Base-by-base conservation (phyloP, 805 yeast genomes). In the Zygoascus bituminiphila region DNA sequence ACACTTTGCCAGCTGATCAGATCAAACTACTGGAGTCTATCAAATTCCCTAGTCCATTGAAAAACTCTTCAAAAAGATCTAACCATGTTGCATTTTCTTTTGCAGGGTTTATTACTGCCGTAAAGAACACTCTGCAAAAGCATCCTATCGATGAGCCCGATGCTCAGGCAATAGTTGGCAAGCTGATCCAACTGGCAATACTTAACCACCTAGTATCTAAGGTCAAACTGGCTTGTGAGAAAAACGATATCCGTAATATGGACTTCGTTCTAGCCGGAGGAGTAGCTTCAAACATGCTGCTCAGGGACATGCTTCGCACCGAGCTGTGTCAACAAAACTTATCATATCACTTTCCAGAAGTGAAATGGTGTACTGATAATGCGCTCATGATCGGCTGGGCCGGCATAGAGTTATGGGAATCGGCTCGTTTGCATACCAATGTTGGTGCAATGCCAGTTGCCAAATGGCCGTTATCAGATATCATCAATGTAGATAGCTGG, bases 351-450 rank as follows among this genome's bases (percentile, higher is more conserved):
- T 87, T 80, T 57, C 96, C 97, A 0, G 79, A 77, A 19, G 69
- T 80, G 2, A 65, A 73, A 1, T 68, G 88, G 51, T 93, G 98
- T 61, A 88, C 97, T 0, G 98, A 93, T 60, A 93, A 93, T 63
- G 95, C 97, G 0, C 78, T 88, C 1, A 93, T 93, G 98, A 93
- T 93, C 46, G 98, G 96, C 1, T 87, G 94, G 81, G 95, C 98
- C 0, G 98, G 97, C 0, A 86, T 91, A 7, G 96, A 91, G 62
- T 66, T 89, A 17, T 83, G 69, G 60, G 96, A 88, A 61, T 56
- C 62, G 15, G 73, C 75, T 5, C 52, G 62, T 1, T 33, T 66
- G 8, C 57, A 72, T 10, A 76, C 88, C 0, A 75, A 72, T 5
- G 57, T 84, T 38, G 72, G 66, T 9, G 76, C 79, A 2, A 58